These are phyloP conservation scores for Neofusicoccum umdonicola DNA, from an alignment of 2,329 filamentous ascomycete genomes.

Conservation along the genomic window DNA sequence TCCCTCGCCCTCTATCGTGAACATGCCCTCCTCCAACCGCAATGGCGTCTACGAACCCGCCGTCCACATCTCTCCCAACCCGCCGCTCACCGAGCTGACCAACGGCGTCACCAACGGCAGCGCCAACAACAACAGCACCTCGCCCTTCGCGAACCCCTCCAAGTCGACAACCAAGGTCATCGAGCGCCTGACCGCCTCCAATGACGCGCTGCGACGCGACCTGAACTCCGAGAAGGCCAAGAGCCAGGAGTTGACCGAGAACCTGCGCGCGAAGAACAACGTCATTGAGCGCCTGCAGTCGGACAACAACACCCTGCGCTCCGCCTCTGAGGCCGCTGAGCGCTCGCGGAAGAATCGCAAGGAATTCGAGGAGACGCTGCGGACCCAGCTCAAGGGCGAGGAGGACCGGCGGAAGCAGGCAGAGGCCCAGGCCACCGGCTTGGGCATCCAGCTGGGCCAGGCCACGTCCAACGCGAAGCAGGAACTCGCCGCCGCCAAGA, in stretches of 20 bases:
- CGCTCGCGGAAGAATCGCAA: constrained; percentile 9
- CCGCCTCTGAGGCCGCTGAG: constrained; percentile 4
- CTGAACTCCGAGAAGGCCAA: constrained; percentile 33
- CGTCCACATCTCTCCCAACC: background rate
- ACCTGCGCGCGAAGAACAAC: constrained; percentile 64
- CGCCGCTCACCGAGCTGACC: constrained; percentile 11
- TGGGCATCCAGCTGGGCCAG: constrained; percentile 15
- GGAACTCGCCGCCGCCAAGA: constrained; percentile 9
- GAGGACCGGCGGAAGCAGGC: constrained; percentile 14
- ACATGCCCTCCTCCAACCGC: constrained; percentile 15
- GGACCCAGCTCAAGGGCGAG: constrained; percentile 12
- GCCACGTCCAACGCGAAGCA: constrained; percentile 1
- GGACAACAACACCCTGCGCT: constrained; percentile 14
- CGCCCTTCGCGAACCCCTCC: constrained; percentile 15
- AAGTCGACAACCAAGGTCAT: constrained; percentile 42
- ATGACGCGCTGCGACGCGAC: constrained; percentile 70
- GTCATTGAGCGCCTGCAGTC: constrained; percentile 56
- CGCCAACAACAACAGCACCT: background rate
- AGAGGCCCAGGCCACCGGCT: constrained; percentile 12
- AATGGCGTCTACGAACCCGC: constrained; percentile 15
- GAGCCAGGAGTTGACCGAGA: constrained; percentile 65
- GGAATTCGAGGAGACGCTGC: constrained; percentile 15
- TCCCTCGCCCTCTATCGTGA: constrained; percentile 7
- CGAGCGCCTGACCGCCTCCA: constrained; percentile 72
- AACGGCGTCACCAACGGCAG: constrained; percentile 7